Base-by-base conservation (phyloP, 2,329 filamentous ascomycete species). In the Diaporthe sp. region DNA sequence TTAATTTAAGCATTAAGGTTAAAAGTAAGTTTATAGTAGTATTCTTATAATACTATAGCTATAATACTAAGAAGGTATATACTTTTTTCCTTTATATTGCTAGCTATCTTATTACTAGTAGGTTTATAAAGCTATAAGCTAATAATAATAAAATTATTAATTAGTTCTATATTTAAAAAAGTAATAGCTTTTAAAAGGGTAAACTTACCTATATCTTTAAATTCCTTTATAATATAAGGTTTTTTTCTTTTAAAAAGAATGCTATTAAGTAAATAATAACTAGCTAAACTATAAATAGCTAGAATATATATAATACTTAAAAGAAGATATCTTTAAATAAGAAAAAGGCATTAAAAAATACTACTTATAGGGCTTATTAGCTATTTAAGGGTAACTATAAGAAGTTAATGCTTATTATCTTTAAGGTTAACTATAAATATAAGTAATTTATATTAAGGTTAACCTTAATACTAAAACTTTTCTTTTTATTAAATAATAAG, bases 291-390 rank as follows among this genome's bases (percentile, higher is more conserved):
- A 25, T 25, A 52, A 52, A 52, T 0, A 0, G 10, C 4, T 52
- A 28, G 3, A 1, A 52, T 25, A 25, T 13, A 13, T 52, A 52
- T 52, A 52, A 52, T 28, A 52, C 6, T 5, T 52, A 28, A 28
- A 52, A 52, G 10, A 1, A 13, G 0, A 52, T 52, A 28, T 28
- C 2, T 1, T 1, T 52, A 25, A 52, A 28, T 0, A 6, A 28
- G 6, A 4, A 17, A 0, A 25, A 25, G 0, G 0, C 6, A 28
- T 4, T 13, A 28, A 52, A 52, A 28, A 12, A 3, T 5, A 6
- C 8, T 52, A 52, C 10, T 5, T 52, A 52, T 52, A 28, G 2
- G 2, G 12, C n/a, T 13, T 52, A 52, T 0, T 4, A 6, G 12
- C 0, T 52, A 28, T 52, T n/a, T 28, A 52, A 52, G 9, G 1